Percentiles rank a stretch among this genome's conserved stretches.
Evolutionary conservation across 768 basidiomycete genomes (phyloP).

Genomic region (Cystofilobasidium capitatum): DNA sequence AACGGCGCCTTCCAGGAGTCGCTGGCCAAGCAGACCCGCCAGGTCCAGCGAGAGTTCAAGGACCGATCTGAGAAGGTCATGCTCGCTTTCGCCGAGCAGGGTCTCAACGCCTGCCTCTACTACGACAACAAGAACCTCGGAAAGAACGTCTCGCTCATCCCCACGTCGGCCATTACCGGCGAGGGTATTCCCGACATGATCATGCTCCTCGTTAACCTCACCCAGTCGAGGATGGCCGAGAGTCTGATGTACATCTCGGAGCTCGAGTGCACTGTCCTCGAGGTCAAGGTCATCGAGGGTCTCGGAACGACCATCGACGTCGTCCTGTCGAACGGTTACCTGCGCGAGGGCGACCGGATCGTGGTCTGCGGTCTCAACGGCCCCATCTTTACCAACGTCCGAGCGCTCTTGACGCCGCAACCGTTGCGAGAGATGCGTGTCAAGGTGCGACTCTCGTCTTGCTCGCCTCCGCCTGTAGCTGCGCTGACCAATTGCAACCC

Average conservation of each 20-base stretch:
- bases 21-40: slow-evolving; percentile 63
- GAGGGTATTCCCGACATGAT: slow-evolving; percentile 99
- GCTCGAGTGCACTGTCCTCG: slow-evolving; percentile 92
- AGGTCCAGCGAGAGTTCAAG: slow-evolving; percentile 84
- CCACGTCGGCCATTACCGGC: slow-evolving; percentile 94
- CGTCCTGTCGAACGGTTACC: slow-evolving; percentile 83
- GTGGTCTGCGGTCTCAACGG: slow-evolving; percentile 96
- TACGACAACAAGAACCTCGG: slow-evolving; percentile 96
- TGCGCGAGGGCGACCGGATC: slow-evolving; percentile 84
- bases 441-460: slow-evolving; percentile 51
- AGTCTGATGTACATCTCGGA: slow-evolving; percentile 96
- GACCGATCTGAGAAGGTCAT: slow-evolving; percentile 75
- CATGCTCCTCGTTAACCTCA: slow-evolving; percentile 92
- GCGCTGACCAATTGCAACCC: not conserved
- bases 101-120: slow-evolving; percentile 86
- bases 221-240: slow-evolving; percentile 95
- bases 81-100: slow-evolving; percentile 94
- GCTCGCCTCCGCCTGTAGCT: slow-evolving; percentile 10
- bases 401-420: slow-evolving; percentile 90
- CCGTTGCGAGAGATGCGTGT: slow-evolving; percentile 89
- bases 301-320: slow-evolving; percentile 97
- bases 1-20: slow-evolving; percentile 89
- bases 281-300: slow-evolving; percentile 97
- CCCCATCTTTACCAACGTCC: slow-evolving; percentile 86
- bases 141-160: slow-evolving; percentile 88